These are phyloP conservation scores for Scenedesmus sp. DNA, from an alignment of 163 green algal species.

Conservation along the genomic window DNA sequence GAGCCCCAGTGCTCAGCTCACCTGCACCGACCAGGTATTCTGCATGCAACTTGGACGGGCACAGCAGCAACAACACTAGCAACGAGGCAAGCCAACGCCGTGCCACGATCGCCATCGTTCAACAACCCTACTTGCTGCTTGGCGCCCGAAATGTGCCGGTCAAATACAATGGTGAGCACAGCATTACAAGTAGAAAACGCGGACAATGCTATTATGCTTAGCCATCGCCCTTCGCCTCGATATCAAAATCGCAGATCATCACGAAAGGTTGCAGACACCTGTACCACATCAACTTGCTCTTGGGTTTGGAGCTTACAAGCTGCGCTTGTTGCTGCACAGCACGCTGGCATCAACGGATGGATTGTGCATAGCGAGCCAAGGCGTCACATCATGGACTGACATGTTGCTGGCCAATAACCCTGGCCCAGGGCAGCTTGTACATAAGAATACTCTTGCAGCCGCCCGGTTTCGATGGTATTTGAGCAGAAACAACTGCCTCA, in stretches of 20 bases:
- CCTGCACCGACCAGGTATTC: neutral
- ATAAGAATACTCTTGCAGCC: too few species aligned
- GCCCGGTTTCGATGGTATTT: too few species aligned
- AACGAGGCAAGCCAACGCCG: neutral
- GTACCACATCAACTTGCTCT: too few species aligned
- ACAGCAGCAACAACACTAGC: neutral
- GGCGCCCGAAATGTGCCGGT: neutral
- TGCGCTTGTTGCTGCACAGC: too few species aligned
- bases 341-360: too few species aligned
- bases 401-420: too few species aligned
- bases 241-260: neutral
- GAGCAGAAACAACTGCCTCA: too few species aligned
- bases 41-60: neutral
- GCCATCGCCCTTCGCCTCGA: neutral
- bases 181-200: neutral
- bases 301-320: too few species aligned
- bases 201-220: neutral
- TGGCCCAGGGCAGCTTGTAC: too few species aligned
- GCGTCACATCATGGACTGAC: too few species aligned
- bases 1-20: neutral
- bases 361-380: too few species aligned
- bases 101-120: neutral
- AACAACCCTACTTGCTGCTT: neutral
- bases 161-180: neutral
- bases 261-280: too few species aligned